Percentiles rank a stretch among this genome's conserved stretches.
Conservation (phyloP, 2,329 filamentous ascomycete genomes). For the Rhinocladiella mackenziei region DNA sequence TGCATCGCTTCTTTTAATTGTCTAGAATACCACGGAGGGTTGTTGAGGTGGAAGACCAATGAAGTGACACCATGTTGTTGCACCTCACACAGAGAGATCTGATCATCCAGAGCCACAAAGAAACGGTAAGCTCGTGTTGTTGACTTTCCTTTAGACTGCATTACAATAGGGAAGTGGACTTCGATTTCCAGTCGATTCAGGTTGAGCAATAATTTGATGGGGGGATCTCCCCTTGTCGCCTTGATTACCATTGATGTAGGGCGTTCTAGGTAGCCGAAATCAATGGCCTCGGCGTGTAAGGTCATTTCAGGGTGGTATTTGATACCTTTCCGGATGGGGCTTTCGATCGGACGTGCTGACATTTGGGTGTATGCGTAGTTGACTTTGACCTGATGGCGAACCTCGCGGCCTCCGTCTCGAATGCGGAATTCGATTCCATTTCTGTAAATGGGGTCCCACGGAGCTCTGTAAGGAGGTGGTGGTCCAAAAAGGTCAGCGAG, state of each 20-base stretch:
- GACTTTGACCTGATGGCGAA: constrained; percentile 12
- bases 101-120: constrained; percentile 27
- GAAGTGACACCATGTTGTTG: constrained; percentile 3
- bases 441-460: constrained; percentile 12
- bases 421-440: constrained; percentile 15
- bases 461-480: constrained; percentile 37
- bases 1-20: constrained; percentile 26
- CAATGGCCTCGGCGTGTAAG: constrained; percentile 17
- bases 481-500: constrained; percentile 33
- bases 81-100: constrained; percentile 20
- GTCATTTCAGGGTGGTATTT: constrained; percentile 23
- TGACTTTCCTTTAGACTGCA: constrained; percentile 17
- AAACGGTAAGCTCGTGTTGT: constrained; percentile 27
- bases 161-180: constrained; percentile 39
- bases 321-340: constrained; percentile 18
- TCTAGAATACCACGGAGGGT: constrained; percentile 28
- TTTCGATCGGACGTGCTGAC: constrained; percentile 7
- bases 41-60: constrained; percentile 25
- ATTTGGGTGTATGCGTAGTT: constrained; percentile 3
- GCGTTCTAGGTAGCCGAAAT: constrained; percentile 26
- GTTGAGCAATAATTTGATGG: constrained; percentile 41
- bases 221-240: constrained; percentile 20
- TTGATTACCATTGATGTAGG: constrained; percentile 22
- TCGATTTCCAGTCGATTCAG: constrained; percentile 40
- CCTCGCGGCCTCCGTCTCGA: constrained; percentile 1